A percentile compares a stretch with the other conserved stretches of the same genome.
These are phyloP conservation scores for Penicillium sp. DNA, from an alignment of 2,329 filamentous ascomycete species.

Conservation along the genomic window DNA sequence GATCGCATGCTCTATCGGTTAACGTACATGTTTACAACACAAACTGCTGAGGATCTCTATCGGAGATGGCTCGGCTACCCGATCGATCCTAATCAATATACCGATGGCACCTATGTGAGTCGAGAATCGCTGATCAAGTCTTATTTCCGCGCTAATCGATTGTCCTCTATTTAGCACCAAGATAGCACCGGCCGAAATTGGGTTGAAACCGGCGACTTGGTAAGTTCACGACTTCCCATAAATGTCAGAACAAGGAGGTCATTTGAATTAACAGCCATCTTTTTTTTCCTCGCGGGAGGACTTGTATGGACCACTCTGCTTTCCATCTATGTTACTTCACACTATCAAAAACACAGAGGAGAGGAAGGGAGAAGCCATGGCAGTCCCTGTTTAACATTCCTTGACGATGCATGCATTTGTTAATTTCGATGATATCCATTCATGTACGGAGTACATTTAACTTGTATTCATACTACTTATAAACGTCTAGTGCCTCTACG, in stretches of 20 bases:
- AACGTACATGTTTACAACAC: not conserved
- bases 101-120: not conserved
- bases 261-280: not conserved
- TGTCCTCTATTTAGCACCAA: not conserved
- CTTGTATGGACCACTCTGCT: not conserved
- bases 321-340: not conserved
- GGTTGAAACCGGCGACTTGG: not conserved
- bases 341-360: not conserved
- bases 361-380: not conserved
- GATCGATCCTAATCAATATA: not conserved
- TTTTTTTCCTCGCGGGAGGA: not conserved
- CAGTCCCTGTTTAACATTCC: slow-evolving; percentile 24
- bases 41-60: not conserved
- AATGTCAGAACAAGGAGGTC: not conserved
- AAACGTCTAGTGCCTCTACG: not conserved
- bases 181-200: not conserved
- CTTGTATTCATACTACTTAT: not conserved
- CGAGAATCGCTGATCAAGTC: not conserved
- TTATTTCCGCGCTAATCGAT: not conserved
- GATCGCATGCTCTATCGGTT: not conserved
- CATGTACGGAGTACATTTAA: not conserved
- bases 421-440: not conserved
- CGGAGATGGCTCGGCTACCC: not conserved
- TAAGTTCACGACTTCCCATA: not conserved
- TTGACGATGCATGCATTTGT: not conserved